Conservation (phyloP, 2,329 filamentous ascomycete genomes). For the Talaromyces funiculosus region DNA sequence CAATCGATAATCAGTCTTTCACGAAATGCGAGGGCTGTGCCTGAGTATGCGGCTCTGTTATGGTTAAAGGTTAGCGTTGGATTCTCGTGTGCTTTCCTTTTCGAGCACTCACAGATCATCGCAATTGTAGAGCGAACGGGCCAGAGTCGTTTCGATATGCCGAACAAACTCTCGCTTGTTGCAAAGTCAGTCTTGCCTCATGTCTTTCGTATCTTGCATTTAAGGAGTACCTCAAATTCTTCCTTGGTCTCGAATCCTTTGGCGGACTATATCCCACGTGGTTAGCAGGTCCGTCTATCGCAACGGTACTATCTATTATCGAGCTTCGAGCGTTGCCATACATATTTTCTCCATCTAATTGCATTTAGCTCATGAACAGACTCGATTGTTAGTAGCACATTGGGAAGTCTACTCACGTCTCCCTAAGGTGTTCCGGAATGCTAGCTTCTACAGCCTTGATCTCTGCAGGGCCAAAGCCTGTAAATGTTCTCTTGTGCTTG, state of each 20-base stretch:
- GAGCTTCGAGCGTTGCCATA: slow-evolving; percentile 31
- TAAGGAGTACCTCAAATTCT: slow-evolving; percentile 57
- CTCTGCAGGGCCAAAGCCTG: slow-evolving; percentile 82
- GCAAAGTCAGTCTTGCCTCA: neutral
- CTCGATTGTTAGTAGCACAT: neutral
- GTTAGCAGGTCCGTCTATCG: neutral
- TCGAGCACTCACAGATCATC: slow-evolving; percentile 60
- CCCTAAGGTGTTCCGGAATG: slow-evolving; percentile 83
- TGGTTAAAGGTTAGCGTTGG: neutral
- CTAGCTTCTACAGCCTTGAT: slow-evolving; percentile 90
- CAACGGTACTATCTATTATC: neutral
- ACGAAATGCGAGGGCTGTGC: slow-evolving; percentile 84
- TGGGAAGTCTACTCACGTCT: slow-evolving; percentile 55
- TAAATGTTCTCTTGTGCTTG: slow-evolving; percentile 96
- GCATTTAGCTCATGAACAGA: neutral
- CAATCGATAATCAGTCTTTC: slow-evolving; percentile 90
- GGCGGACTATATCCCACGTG: slow-evolving; percentile 44
- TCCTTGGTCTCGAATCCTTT: slow-evolving; percentile 71
- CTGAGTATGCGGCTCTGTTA: slow-evolving; percentile 73
- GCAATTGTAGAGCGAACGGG: slow-evolving; percentile 95
- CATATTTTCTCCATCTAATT: slow-evolving; percentile 55
- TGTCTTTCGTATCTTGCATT: neutral
- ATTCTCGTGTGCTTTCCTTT: neutral
- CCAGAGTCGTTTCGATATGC: slow-evolving; percentile 93
- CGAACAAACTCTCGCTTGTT: slow-evolving; percentile 72